Base-by-base conservation (phyloP, 495 filamentous ascomycete species). In the Talaromyces trachyspermus region DNA sequence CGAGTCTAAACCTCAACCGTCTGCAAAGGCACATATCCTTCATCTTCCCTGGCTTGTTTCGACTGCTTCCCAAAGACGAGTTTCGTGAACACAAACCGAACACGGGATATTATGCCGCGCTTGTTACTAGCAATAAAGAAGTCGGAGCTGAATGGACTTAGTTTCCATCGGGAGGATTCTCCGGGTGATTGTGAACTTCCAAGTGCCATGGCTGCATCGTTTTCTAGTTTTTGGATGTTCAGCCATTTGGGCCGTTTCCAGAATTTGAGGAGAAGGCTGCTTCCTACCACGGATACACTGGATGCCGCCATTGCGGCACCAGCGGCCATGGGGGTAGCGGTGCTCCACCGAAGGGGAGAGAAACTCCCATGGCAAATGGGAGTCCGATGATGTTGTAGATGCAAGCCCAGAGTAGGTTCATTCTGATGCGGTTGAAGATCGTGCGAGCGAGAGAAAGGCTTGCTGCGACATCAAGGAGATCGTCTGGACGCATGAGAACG, bases 311-410 rank as follows among this genome's bases (percentile, higher is more conserved):
- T 99, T 15, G 94, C 94, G 2, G 83, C 87, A 12, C 89, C 91
- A 6, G 92, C 94, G 24, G 88, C 88, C 86, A 96, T 90, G 92
- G 92, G 48, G 92, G 92, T 50, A 99, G 65, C 67, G 86, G 85
- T 53, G 81, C 78, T 3, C 91, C 90, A 4, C 91, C 92, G 43
- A 92, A 79, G 0, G 92, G 92, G 20, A 99, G 72, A 72, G 96
- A 89, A 7, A 78, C 47, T 4, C 92, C 92, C 92, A 97, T 97
- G 8, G 92, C 92, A 53, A 99, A 95, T 19, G 92, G 92, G 2
- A 99, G 71, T 3, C 92, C 92, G 53, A 97, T 71, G 40, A 88
- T 44, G 64, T 99, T 99, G 74, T 99, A 99, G 43, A 86, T 60
- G 59, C 87, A 95, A 2, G 89, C 89, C 88, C 91, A 95, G 2